Conservation (phyloP, 495 filamentous ascomycete genomes). For the Viridothelium virens region DNA sequence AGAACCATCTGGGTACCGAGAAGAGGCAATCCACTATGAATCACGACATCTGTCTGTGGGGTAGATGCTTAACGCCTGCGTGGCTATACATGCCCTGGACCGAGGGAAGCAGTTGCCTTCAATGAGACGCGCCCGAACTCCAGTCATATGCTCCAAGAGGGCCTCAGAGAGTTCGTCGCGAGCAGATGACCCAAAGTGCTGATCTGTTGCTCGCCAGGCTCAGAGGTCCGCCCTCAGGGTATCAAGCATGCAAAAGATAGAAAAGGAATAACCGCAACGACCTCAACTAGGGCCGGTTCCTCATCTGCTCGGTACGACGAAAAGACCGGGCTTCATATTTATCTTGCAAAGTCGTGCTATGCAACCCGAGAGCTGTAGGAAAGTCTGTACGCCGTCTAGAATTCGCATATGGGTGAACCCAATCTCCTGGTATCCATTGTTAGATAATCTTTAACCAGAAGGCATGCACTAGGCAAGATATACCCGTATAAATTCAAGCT, state of each 20-base stretch:
- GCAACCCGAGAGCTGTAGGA: conserved; percentile 87
- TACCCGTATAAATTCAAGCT: conserved; percentile 81
- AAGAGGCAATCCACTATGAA: not conserved
- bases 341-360: conserved; percentile 82
- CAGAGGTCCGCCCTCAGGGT: not conserved
- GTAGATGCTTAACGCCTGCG: not conserved
- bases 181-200: not conserved
- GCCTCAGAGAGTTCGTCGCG: not conserved
- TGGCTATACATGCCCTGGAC: not conserved
- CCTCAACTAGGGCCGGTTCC: not conserved
- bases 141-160: not conserved
- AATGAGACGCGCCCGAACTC: not conserved
- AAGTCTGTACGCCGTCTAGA: conserved; percentile 87
- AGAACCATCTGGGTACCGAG: not conserved
- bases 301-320: conserved; percentile 44
- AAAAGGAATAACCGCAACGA: not conserved
- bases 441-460: not conserved
- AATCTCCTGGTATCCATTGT: conserved; percentile 52
- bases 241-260: not conserved
- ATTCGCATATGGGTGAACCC: conserved; percentile 99
- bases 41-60: not conserved
- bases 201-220: not conserved
- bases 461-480: conserved; percentile 15
- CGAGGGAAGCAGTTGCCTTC: not conserved
- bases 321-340: conserved; percentile 90